Conservation (phyloP, 306 rosid genomes). For the Erythrophleum fordii region DNA sequence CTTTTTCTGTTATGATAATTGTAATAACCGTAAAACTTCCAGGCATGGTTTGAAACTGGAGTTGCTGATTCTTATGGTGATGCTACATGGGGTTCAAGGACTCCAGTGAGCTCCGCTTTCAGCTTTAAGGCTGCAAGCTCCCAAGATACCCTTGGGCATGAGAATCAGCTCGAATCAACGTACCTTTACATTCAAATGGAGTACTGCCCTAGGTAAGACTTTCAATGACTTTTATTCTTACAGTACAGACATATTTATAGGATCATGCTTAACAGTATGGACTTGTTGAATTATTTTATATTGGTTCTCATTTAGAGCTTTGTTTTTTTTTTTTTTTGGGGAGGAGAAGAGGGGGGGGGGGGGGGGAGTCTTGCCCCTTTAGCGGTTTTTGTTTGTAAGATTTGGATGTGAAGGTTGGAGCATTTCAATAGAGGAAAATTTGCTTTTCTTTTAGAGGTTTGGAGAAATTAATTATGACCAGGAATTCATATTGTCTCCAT, state of each 20-base stretch:
- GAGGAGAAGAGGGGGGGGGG: too few relatives aligned
- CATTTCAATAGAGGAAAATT: background rate
- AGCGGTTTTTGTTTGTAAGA: slow-evolving; percentile 4
- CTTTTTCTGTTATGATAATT: slow-evolving; percentile 26
- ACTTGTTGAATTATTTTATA: slow-evolving; percentile 15
- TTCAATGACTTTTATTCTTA: slow-evolving; percentile 33
- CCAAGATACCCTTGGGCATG: slow-evolving; percentile 60
- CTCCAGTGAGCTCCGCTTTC: slow-evolving; percentile 70
- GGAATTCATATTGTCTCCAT: too few relatives aligned
- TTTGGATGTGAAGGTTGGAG: background rate
- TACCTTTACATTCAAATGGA: slow-evolving; percentile 98
- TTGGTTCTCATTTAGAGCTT: slow-evolving; percentile 14
- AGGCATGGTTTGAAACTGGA: slow-evolving; percentile 99
- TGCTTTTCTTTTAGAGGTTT: background rate
- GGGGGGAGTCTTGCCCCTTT: slow-evolving; percentile 15
- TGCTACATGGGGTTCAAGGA: slow-evolving; percentile 64
- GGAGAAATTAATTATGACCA: too few relatives aligned
- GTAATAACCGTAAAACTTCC: slow-evolving; percentile 49
- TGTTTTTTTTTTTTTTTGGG: background rate
- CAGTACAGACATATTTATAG: slow-evolving; percentile 26
- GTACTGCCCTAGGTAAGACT: slow-evolving; percentile 83
- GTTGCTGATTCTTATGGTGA: slow-evolving; percentile 67
- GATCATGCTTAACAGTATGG: slow-evolving; percentile 1
- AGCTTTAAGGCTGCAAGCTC: slow-evolving; percentile 60
- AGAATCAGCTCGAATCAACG: slow-evolving; percentile 79